phyloP scores from a whole-genome alignment of 2,329 filamentous ascomycete species.

The Ophiocordyceps camponoti-leonardi region DNA sequence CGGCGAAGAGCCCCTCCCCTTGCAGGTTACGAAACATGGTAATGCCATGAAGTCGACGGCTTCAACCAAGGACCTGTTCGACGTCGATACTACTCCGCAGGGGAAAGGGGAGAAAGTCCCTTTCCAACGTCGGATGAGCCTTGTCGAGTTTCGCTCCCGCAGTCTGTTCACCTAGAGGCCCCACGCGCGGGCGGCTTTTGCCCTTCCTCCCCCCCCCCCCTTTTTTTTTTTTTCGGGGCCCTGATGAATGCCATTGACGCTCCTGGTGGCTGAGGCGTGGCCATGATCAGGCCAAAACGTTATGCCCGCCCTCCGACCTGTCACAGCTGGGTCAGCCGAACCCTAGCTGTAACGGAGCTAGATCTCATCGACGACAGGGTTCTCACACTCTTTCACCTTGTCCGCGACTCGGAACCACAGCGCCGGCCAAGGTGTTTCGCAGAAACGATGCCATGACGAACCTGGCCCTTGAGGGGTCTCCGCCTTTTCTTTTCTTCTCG shows the following conservation, averaged over 20 bases:
- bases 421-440: conserved; percentile 6
- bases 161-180: not conserved
- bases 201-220: not conserved
- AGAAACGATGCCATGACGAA: conserved; percentile 2
- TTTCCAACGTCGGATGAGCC: not conserved
- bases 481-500: not conserved
- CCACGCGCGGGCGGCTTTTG: not conserved
- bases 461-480: not conserved
- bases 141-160: not conserved
- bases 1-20: not conserved
- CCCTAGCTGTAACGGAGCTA: conserved; percentile 11
- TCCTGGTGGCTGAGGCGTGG: conserved; percentile 1
- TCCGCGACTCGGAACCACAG: conserved; percentile 6
- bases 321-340: conserved; percentile 6
- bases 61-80: too few species aligned
- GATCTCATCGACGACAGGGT: conserved; percentile 8
- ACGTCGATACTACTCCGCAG: not conserved
- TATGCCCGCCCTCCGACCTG: conserved; percentile 7
- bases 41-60: not conserved
- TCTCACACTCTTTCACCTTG: conserved; percentile 2
- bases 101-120: not conserved
- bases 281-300: conserved; percentile 6
- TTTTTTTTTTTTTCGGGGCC: too few species aligned
- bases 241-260: conserved; percentile 1
- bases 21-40: not conserved